Conservation (phyloP, 352 stramenopile genomes). For the Lagenidium giganteum region DNA sequence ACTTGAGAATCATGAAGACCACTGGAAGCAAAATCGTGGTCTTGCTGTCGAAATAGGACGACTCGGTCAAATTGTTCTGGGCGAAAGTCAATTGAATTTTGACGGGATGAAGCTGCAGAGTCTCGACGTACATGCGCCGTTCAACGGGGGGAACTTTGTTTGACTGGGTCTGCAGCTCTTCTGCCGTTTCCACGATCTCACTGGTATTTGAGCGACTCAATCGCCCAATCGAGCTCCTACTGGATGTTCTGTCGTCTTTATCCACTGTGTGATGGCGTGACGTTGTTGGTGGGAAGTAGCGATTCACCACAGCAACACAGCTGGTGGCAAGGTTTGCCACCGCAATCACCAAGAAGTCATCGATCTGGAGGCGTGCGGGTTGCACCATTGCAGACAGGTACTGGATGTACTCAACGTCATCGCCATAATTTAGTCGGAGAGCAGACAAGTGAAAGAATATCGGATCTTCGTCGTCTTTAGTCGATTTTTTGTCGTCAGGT, state of each 20-base stretch:
- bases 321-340: constrained; percentile 32
- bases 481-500: constrained; percentile 18
- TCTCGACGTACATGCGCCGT: constrained; percentile 81
- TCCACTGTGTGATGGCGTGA: not conserved
- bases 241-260: no score
- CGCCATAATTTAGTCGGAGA: constrained; percentile 69
- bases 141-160: constrained; percentile 30
- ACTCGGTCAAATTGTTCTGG: constrained; percentile 46
- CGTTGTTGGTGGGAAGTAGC: constrained; percentile 25
- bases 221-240: no score
- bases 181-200: no score
- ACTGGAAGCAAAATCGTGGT: constrained; percentile 43
- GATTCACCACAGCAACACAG: constrained; percentile 35
- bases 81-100: constrained; percentile 77
- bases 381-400: constrained; percentile 84
- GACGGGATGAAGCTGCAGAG: constrained; percentile 73
- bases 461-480: constrained; percentile 9
- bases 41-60: constrained; percentile 32
- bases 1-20: constrained; percentile 57
- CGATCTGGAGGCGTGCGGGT: constrained; percentile 49
- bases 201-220: no score
- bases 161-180: not conserved
- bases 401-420: constrained; percentile 86
- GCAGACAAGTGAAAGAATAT: constrained; percentile 79
- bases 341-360: constrained; percentile 58